Base-by-base conservation (phyloP, 192 early-diverging fungal genomes). In the Phlyctochytrium bullatum region DNA sequence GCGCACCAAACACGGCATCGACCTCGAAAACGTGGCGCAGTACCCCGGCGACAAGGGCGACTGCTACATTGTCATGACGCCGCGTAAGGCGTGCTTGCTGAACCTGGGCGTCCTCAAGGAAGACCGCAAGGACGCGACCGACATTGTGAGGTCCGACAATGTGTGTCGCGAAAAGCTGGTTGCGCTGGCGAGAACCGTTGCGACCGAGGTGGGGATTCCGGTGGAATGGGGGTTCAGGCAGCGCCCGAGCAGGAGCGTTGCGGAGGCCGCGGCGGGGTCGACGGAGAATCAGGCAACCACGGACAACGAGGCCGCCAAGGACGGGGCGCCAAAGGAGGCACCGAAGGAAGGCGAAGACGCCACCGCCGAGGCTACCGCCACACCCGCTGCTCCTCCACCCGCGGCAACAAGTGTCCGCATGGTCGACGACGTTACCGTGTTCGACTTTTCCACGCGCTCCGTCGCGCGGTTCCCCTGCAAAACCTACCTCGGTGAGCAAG, bases 41-140 rank as follows among this genome's bases (percentile, higher is more conserved):
- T 62, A 62, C 50, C 4, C 10, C 25, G 50, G 61, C 12, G 61
- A 62, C 31, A 54, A 35, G 61, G 34, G 35, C 10, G 14, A 62
- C 25, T 6, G 12, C 54, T 62, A 62, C 61, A 54, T 62, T 24
- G 61, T 62, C 10, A 50, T 62, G 34, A 62, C 61, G 34, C 61
- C 61, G 17, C 10, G 61, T 6, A 62, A 62, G 50, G 61, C 35
- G 4, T 14, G 12, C 25, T 30, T 62, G 34, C 61, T 62, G 47
- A 6, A 4, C 31, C 25, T 4, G 17, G 61, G 61, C 23, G 61
- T 62, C 14, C 50, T 62, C 17, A 14, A 36, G 20, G 16, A 14
- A 23, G 61, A 62, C 61, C 4, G 25, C 14, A 28, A 57, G 27
- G 54, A 57, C 54, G 6, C 35, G 10, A 6, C 4, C 14, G 25